Evolutionary conservation across 768 basidiomycete genomes (phyloP).

Genomic region (Leccinum boreale): DNA sequence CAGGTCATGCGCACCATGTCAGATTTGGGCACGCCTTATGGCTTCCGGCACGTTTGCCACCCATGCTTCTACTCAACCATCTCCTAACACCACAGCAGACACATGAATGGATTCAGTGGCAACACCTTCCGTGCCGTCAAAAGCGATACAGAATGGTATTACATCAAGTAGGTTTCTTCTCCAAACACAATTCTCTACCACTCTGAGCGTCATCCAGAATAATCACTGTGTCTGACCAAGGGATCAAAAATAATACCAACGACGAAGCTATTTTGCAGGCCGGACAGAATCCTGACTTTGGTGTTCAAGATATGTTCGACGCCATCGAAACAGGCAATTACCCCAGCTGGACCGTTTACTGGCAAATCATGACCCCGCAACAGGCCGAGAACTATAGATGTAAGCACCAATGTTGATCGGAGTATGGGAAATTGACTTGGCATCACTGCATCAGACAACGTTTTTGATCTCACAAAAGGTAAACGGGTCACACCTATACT

Average conservation of each 20-base stretch:
- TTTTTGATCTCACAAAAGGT: conserved; percentile 49
- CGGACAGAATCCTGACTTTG: conserved; percentile 50
- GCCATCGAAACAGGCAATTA: conserved; percentile 50
- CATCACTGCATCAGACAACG: conserved; percentile 44
- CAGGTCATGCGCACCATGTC: conserved; percentile 48
- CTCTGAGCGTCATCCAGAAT: conserved; percentile 17
- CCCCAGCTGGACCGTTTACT: conserved; percentile 57
- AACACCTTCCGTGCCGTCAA: conserved; percentile 48
- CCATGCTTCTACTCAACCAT: background rate
- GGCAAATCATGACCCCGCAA: conserved; percentile 50
- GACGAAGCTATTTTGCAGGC: conserved; percentile 34
- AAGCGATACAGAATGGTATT: conserved; percentile 46
- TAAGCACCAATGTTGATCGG: conserved; percentile 11
- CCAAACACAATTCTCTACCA: background rate
- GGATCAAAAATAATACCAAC: conserved; percentile 39
- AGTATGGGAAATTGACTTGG: background rate
- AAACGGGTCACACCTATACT: background rate
- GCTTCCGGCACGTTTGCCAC: conserved; percentile 28
- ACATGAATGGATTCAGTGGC: conserved; percentile 50
- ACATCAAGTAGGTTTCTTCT: conserved; percentile 46
- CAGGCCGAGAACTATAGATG: conserved; percentile 48
- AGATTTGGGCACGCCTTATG: conserved; percentile 57
- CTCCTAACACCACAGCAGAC: conserved; percentile 16
- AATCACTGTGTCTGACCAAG: conserved; percentile 28
- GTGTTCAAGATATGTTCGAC: conserved; percentile 53